A percentile compares a stretch with the other conserved stretches of the same genome.
These are phyloP conservation scores for Trichoderma citrinoviride DNA, from an alignment of 2,329 filamentous ascomycete species.

Conservation along the genomic window DNA sequence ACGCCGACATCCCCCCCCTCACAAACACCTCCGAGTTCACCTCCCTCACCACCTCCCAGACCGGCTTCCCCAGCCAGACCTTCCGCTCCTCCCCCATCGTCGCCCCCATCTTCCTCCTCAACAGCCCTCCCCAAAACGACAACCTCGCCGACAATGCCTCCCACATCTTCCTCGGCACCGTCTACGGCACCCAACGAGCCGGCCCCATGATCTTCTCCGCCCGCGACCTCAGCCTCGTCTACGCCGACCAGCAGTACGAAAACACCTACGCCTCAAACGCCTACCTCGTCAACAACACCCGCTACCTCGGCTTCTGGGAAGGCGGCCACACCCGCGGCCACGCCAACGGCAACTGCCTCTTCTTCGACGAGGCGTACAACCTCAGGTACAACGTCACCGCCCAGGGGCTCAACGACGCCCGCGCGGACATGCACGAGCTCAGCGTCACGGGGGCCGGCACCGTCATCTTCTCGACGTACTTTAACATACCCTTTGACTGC, in stretches of 20 bases:
- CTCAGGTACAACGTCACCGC: conserved; percentile 34
- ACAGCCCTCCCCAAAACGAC: background rate
- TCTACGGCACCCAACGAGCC: background rate
- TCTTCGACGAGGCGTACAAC: conserved; percentile 5
- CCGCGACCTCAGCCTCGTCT: background rate
- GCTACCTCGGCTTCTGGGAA: conserved; percentile 6
- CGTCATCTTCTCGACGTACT: conserved; percentile 5
- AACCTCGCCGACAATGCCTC: background rate
- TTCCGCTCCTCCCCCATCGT: background rate
- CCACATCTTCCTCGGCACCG: background rate
- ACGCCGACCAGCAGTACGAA: conserved; percentile 4
- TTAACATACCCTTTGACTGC: conserved; percentile 4
- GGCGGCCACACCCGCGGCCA: conserved; percentile 7
- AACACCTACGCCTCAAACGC: conserved; percentile 4
- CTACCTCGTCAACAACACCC: background rate
- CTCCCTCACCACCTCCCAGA: background rate
- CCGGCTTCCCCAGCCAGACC: background rate
- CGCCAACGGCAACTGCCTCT: conserved; percentile 10
- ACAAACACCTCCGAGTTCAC: background rate
- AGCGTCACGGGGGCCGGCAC: background rate
- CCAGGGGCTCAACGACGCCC: conserved; percentile 33
- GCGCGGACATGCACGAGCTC: conserved; percentile 27
- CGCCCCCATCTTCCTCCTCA: background rate
- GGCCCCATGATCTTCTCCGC: conserved; percentile 8
- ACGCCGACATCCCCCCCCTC: conserved; percentile 1